These are phyloP conservation scores for Hypericum perforatum DNA, from an alignment of 345 rosid genomes.

Conservation along the genomic window DNA sequence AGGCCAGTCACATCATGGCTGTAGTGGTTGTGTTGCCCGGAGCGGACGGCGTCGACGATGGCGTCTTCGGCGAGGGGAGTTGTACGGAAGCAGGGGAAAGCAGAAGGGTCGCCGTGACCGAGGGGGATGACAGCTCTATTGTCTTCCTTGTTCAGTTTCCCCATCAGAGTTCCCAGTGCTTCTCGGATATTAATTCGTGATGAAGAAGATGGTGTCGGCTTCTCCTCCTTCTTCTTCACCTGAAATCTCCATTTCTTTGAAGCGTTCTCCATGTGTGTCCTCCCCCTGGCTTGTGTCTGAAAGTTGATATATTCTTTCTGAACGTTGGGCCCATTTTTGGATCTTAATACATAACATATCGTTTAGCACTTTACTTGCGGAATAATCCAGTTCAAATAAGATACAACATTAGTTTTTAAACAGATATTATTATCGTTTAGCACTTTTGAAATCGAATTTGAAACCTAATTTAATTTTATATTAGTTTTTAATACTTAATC, in stretches of 20 bases:
- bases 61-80: conserved; percentile 36
- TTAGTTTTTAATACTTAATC: too few species aligned
- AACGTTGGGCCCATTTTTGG: too few species aligned
- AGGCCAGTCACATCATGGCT: conserved; percentile 24
- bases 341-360: too few species aligned
- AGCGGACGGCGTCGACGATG: conserved; percentile 28
- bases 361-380: too few species aligned
- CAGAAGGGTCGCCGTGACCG: conserved; percentile 48
- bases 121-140: conserved; percentile 25
- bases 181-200: conserved; percentile 12
- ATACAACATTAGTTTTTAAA: too few species aligned
- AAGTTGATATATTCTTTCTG: too few species aligned
- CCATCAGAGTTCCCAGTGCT: conserved; percentile 9
- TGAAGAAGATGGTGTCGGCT: background rate
- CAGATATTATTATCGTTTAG: too few species aligned
- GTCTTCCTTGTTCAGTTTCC: conserved; percentile 24
- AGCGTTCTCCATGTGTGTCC: background rate
- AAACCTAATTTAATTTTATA: too few species aligned
- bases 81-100: conserved; percentile 31
- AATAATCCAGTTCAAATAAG: too few species aligned
- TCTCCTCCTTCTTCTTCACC: conserved; percentile 4
- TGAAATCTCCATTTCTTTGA: background rate
- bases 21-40: conserved; percentile 36
- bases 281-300: too few species aligned
- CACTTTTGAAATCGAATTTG: too few species aligned